Evolutionary conservation across 2,329 filamentous ascomycete species (phyloP).

Genomic region (Sporothrix sp.): DNA sequence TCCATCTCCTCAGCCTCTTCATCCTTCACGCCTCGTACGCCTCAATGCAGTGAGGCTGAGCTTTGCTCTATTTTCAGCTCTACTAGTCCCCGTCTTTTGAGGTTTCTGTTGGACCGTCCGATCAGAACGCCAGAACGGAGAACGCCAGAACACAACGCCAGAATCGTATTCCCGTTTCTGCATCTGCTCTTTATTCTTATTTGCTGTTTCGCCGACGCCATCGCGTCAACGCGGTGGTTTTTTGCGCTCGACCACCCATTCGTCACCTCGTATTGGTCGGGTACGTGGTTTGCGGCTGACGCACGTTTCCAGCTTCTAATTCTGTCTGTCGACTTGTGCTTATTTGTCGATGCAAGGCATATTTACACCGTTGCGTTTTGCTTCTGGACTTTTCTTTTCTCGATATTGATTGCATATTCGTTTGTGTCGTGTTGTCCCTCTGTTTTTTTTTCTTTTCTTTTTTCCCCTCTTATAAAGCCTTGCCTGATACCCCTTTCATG

Average conservation of each 20-base stretch:
- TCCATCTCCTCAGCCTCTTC: not conserved
- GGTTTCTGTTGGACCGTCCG: not conserved
- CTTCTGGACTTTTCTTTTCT: not conserved
- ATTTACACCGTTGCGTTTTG: not conserved
- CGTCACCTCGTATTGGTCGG: not conserved
- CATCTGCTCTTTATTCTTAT: not conserved
- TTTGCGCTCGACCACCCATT: not conserved
- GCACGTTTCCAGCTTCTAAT: too few species aligned
- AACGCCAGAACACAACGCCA: too few species aligned
- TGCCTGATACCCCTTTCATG: not conserved
- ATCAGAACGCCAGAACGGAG: too few species aligned
- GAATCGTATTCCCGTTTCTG: too few species aligned
- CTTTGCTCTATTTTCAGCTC: constrained; percentile 4
- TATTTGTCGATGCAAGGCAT: too few species aligned
- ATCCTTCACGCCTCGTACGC: not conserved
- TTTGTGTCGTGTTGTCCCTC: not conserved
- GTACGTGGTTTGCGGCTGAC: constrained; percentile 6
- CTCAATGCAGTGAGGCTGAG: not conserved
- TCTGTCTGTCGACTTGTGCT: too few species aligned
- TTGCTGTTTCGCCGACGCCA: not conserved
- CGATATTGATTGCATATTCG: not conserved
- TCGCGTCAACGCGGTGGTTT: not conserved
- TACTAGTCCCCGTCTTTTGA: not conserved
- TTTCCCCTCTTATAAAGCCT: not conserved
- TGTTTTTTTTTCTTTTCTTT: not conserved